Percentiles rank a stretch among this genome's conserved stretches.
These are phyloP conservation scores for Camellia lanceoleosa DNA, from an alignment of 148 eudicot genomes.

Conservation along the genomic window DNA sequence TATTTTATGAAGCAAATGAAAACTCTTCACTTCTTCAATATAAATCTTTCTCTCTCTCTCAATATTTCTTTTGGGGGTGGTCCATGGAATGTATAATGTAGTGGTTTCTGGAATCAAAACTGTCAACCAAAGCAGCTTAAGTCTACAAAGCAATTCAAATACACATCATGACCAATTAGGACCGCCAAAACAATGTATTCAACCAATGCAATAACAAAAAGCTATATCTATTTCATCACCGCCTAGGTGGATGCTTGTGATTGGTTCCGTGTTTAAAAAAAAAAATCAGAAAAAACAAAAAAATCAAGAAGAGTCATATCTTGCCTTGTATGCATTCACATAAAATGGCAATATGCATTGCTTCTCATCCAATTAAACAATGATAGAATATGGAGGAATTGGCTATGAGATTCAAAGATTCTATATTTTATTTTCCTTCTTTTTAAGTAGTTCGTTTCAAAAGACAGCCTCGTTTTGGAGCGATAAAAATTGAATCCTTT, in stretches of 20 bases:
- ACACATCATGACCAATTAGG: background rate
- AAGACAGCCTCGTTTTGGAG: constrained; percentile 14
- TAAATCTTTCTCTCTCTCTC: background rate
- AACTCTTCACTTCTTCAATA: background rate
- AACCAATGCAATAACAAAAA: background rate
- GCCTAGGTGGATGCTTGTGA: background rate
- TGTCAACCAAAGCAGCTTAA: constrained; percentile 8
- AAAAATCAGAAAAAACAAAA: background rate
- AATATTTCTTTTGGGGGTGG: background rate
- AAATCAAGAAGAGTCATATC: background rate
- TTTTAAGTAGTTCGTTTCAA: constrained; percentile 6
- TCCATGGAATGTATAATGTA: background rate
- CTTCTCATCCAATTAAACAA: background rate
- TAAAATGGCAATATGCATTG: too few relatives aligned
- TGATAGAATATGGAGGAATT: constrained; percentile 10
- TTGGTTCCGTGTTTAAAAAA: background rate
- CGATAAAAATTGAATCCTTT: constrained; percentile 13
- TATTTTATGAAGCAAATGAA: constrained; percentile 21
- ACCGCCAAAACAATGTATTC: background rate
- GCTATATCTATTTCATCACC: too few relatives aligned
- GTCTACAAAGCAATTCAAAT: background rate
- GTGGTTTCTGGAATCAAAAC: constrained; percentile 11
- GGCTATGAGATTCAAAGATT: constrained; percentile 20
- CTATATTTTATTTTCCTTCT: background rate
- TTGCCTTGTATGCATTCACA: too few relatives aligned